phyloP scores from a whole-genome alignment of 768 basidiomycete species.

The Tephrocybe sp. region DNA sequence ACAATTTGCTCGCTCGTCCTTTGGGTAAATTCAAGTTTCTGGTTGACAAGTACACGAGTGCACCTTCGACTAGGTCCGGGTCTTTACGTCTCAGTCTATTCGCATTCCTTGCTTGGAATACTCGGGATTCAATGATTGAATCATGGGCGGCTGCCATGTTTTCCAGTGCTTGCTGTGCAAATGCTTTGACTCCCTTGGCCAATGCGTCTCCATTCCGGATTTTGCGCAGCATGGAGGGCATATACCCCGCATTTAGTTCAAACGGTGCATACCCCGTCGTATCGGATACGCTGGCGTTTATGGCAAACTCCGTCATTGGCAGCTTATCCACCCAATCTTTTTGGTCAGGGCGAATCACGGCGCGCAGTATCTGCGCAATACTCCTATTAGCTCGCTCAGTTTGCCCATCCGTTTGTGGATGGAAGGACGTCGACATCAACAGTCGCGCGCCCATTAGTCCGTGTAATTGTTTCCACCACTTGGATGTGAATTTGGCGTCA shows the following conservation, averaged over 20 bases:
- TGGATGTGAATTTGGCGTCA: conserved; percentile 16
- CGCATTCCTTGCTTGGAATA: too few relatives aligned
- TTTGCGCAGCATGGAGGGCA: conserved; percentile 17
- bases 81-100: too few relatives aligned
- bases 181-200: too few relatives aligned
- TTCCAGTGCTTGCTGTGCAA: too few relatives aligned
- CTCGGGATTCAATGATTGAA: too few relatives aligned
- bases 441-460: conserved; percentile 21
- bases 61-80: too few relatives aligned
- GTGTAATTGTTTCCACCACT: conserved; percentile 30
- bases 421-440: background rate
- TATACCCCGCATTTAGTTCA: conserved; percentile 23
- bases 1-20: too few relatives aligned
- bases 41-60: too few relatives aligned
- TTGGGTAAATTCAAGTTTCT: too few relatives aligned
- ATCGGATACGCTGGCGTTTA: conserved; percentile 22
- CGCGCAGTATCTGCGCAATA: conserved; percentile 29
- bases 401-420: conserved; percentile 24
- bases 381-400: conserved; percentile 21
- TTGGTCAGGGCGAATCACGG: conserved; percentile 14
- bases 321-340: conserved; percentile 28
- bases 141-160: too few relatives aligned
- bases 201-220: background rate
- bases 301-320: conserved; percentile 35
- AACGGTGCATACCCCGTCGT: conserved; percentile 35